A percentile compares a stretch with the other conserved stretches of the same genome.
Conservation (phyloP, 225 moss, liverwort and hornwort species). For the Bryum argenteum region DNA sequence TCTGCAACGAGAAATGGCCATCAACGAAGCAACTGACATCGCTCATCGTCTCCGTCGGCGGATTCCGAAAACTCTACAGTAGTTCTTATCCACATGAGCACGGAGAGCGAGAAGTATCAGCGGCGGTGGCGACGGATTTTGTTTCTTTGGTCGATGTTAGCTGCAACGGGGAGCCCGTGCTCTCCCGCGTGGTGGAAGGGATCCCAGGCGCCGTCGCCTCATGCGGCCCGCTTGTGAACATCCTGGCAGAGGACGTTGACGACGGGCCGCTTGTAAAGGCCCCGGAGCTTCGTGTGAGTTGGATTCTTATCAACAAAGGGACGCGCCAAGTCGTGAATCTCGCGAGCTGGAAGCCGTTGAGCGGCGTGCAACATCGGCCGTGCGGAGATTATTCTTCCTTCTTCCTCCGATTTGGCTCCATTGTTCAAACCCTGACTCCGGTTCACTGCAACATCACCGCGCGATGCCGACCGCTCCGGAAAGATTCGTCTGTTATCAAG, state of each 20-base stretch:
- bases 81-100: slow-evolving; percentile 20
- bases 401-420: slow-evolving; percentile 73
- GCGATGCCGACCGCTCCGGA: slow-evolving; percentile 49
- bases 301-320: slow-evolving; percentile 80
- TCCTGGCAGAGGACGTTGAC: slow-evolving; percentile 36
- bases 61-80: slow-evolving; percentile 38
- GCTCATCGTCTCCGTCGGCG: slow-evolving; percentile 28
- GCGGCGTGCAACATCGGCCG: slow-evolving; percentile 62
- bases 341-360: slow-evolving; percentile 76
- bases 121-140: slow-evolving; percentile 38
- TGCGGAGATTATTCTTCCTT: slow-evolving; percentile 56
- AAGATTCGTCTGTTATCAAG: slow-evolving; percentile 34
- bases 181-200: slow-evolving; percentile 66
- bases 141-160: slow-evolving; percentile 78
- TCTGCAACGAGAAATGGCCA: slow-evolving; percentile 44
- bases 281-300: slow-evolving; percentile 82
- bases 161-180: slow-evolving; percentile 52
- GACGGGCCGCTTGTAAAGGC: slow-evolving; percentile 41
- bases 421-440: slow-evolving; percentile 51
- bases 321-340: slow-evolving; percentile 76
- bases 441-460: slow-evolving; percentile 82
- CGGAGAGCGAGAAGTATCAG: background rate
- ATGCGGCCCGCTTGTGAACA: slow-evolving; percentile 71
- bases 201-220: slow-evolving; percentile 62
- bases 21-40: slow-evolving; percentile 29